These are phyloP conservation scores for Amauroascus niger DNA, from an alignment of 2,329 filamentous ascomycete species.

Conservation along the genomic window DNA sequence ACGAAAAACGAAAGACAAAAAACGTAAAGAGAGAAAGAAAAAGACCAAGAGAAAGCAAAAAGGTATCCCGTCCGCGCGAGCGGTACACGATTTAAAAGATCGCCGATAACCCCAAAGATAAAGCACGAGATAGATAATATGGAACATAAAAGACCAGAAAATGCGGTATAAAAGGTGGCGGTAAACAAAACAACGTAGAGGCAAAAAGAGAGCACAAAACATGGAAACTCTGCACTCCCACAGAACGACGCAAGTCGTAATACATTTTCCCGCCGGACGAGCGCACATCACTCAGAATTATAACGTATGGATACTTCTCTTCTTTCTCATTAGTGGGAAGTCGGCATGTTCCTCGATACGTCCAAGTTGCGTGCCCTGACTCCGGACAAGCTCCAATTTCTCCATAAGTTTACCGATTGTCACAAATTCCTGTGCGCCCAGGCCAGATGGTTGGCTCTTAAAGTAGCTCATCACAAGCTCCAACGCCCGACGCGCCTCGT, in stretches of 20 bases:
- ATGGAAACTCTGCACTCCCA: too few relatives aligned
- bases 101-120: conserved; percentile 4
- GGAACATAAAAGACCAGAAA: not conserved
- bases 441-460: conserved; percentile 56
- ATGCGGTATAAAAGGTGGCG: conserved; percentile 15
- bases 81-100: conserved; percentile 16
- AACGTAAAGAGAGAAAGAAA: conserved; percentile 15
- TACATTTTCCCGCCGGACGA: too few relatives aligned
- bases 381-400: conserved; percentile 63
- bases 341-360: conserved; percentile 37
- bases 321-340: conserved; percentile 35
- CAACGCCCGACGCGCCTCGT: conserved; percentile 74
- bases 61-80: conserved; percentile 17
- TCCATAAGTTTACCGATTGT: conserved; percentile 74
- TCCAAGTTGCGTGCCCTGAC: conserved; percentile 31
- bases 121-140: conserved; percentile 13
- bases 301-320: conserved; percentile 39
- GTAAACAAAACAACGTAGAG: conserved; percentile 12
- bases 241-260: too few relatives aligned
- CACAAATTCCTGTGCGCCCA: conserved; percentile 69
- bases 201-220: not conserved
- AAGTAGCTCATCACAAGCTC: conserved; percentile 76
- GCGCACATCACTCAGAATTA: conserved; percentile 3
- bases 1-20: conserved; percentile 11
- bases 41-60: conserved; percentile 4